Conservation (phyloP, 306 rosid genomes). For the Gastrolobium villosum region DNA sequence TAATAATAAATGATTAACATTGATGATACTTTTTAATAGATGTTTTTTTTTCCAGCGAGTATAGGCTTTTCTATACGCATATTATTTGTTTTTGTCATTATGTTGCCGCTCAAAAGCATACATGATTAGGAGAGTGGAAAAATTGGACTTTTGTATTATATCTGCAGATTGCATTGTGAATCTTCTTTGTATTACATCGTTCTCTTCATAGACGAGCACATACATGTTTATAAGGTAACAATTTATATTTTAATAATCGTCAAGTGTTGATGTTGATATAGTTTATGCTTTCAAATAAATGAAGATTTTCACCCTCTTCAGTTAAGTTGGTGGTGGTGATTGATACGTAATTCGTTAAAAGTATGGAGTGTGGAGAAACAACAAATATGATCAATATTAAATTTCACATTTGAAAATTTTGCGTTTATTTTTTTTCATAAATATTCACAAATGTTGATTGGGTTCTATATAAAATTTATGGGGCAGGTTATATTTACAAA, state of each 20-base stretch:
- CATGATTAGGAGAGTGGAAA: conserved; percentile 12
- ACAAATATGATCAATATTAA: neutral
- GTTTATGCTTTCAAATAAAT: neutral
- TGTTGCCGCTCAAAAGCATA: conserved; percentile 20
- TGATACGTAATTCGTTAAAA: too few species aligned
- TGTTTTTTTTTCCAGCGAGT: conserved; percentile 35
- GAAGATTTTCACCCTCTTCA: neutral
- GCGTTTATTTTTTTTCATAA: too few species aligned
- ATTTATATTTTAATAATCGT: neutral
- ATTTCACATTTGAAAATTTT: too few species aligned
- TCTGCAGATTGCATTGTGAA: neutral
- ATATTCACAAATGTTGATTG: too few species aligned
- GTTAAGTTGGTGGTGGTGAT: neutral
- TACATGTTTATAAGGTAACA: neutral
- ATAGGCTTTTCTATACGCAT: neutral
- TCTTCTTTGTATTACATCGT: neutral
- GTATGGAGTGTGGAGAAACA: neutral
- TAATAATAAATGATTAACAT: conserved; percentile 30
- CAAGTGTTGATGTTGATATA: neutral
- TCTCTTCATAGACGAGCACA: neutral
- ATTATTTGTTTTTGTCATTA: neutral
- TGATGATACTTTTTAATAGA: conserved; percentile 16
- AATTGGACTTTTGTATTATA: neutral
- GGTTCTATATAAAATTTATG: too few species aligned
- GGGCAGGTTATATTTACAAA: too few species aligned